Base-by-base conservation (phyloP, 2,329 filamentous ascomycete genomes). In the Pseudocercospora pini-densiflorae region DNA sequence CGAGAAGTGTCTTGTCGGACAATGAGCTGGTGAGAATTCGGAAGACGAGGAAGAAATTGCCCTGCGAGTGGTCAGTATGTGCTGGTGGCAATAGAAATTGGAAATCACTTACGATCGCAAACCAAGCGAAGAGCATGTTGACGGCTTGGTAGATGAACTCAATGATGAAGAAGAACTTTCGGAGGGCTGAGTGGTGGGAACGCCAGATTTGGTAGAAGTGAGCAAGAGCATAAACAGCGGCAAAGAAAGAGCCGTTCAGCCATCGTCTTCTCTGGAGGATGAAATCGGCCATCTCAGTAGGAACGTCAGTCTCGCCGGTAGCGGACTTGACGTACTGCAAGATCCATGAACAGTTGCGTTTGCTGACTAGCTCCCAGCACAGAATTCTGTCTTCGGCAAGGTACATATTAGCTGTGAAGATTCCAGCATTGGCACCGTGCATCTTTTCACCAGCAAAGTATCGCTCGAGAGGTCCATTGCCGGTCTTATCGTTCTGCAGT, bases 401-500 rank as follows among this genome's bases (percentile, higher is more conserved):
- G 77, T 98, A 99, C 95, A 99, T 99, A 81, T 99, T 99, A 72
- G 95, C 94, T 2, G 94, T 97, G 81, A 99, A 99, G 71, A 98
- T 94, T 77, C 94, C 95, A 12, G 94, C 94, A 72, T 93, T 93
- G 63, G 92, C 90, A 72, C 92, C 92, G 77, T 98, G 94, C 82
- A 98, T 92, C 78, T 94, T 97, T 81, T 98, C 95, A 73, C 95
- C 95, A 45, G 93, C 88, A 82, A 98, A 99, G 81, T 99, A 99
- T 81, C 97, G 96, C 78, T 97, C 93, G 58, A 99, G 81, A 0
- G 94, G 95, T 12, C 95, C 95, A 74, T 96, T 88, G 40, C 93
- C 94, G 62, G 92, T 93, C 84, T 97, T 96, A 82, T 98, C 95
- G 80, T 98, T 98, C 77, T 98, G 95, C 54, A 99, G 84, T 3